Evolutionary conservation across 306 rosid genomes (phyloP), one percentile per base, ranked within the genome.

Genomic region (Senna siamea): DNA sequence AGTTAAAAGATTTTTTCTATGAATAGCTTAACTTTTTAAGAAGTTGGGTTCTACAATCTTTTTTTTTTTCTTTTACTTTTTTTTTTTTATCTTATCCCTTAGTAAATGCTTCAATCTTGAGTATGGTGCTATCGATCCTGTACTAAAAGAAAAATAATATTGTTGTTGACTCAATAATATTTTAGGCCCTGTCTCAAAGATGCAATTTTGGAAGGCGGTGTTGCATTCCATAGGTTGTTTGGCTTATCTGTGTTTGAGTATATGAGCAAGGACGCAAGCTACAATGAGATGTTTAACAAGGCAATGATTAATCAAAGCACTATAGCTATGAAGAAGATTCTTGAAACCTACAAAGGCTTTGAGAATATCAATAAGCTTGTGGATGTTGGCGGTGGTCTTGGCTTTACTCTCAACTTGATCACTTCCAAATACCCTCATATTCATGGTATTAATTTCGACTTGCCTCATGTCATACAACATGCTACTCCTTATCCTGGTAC

Each of bases 261-360:
- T 30, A 46, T 57, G 4, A 19, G 35, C 13, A 4, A 18, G 60
- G 74, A 83, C 18, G 43, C 10, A 4, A 66, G 58, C 37, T 76
- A 72, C 14, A 68, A 57, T 64, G 22, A 71, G 6, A 51, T 75
- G 4, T 77, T 77, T 54, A 83, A 86, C 78, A 60, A 35, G 6
- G 80, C 82, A 30, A 80, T 83, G 87, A 7, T 70, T 4, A 74
- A 75, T 32, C 53, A 11, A 14, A 22, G 84, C 6, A 72, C 80
- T 0, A 52, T 72, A 19, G 47, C 50, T 35, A 5, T 59, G 0
- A 78, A 81, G 34, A 76, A 69, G 43, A 9, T 72, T 15, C 80
- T 86, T 1, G 51, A 76, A 17, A 5, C 32, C 8, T 82, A 76
- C 77, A 55, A 74, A 12, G 87, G 83, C 2, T 66, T 85, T 62